Evolutionary conservation across 768 basidiomycete genomes (phyloP), one percentile per base, ranked within the genome.

Genomic region (Trametes villosa): DNA sequence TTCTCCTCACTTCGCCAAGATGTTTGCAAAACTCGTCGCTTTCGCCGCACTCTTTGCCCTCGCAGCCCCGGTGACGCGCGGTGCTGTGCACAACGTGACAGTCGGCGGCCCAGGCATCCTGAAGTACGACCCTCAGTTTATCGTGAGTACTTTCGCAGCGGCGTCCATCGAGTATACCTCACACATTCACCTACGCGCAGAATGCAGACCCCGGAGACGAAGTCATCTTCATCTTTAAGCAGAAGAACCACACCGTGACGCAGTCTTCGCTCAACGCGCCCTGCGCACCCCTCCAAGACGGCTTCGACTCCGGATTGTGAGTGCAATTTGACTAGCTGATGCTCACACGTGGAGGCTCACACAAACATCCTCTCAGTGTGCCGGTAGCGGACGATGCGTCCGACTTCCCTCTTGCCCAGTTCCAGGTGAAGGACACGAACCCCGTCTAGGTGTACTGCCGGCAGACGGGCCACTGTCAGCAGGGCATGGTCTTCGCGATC

Each of bases 401-500:
- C 18, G 67, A 66, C 12, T 86, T 85, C 70, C 81, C 77, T 12
- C 70, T 75, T 6, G 83, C 83, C 0, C 68, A 78, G 52, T 74
- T 81, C 47, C 72, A 67, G 3, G 75, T 87, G 2, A 34, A 62
- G 6, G 75, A 80, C 59, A 74, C 68, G 3, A 72, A 79, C 56
- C 83, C 86, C 3, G 72, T 83, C 57, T 87, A 85, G 85, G 77
- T 84, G 9, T 87, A 78, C 73, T 87, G 86, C 70, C 74, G 78
- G 18, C 86, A 87, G 68, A 71, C 72, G 17, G 72, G 73, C 51
- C 86, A 88, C 69, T 87, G 86, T 57, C 77, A 78, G 41, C 70
- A 75, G 49, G 85, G 86, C 17, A 88, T 87, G 87, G 86, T 88
- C 30, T 86, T 87, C 69, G 83, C 85, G 26, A 74, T 87, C 65